Evolutionary conservation across 441 rosid genomes (phyloP).

Genomic region (Aquilaria agallochum): DNA sequence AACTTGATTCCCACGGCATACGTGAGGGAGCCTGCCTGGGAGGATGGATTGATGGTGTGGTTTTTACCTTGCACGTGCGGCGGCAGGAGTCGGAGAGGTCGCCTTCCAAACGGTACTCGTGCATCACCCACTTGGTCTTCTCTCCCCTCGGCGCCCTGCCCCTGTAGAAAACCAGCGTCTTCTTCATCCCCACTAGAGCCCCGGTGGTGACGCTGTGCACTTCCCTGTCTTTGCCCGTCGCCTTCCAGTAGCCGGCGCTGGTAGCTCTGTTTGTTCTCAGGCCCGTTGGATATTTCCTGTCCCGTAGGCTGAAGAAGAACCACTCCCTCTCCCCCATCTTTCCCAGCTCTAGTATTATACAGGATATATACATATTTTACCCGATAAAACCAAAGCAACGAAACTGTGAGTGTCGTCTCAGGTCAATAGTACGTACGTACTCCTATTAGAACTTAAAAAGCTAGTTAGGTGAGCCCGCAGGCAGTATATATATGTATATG

Average conservation of each 20-base stretch:
- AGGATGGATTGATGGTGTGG: neutral
- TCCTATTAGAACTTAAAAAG: neutral
- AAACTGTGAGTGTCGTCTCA: slow-evolving; percentile 4
- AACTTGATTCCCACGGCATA: slow-evolving; percentile 28
- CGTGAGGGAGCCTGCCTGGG: slow-evolving; percentile 4
- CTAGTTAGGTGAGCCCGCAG: neutral
- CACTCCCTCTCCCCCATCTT: slow-evolving; percentile 96
- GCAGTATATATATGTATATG: slow-evolving; percentile 5
- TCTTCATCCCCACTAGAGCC: slow-evolving; percentile 81
- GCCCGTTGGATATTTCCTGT: slow-evolving; percentile 98
- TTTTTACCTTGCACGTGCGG: slow-evolving; percentile 77
- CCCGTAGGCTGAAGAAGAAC: slow-evolving; percentile 93
- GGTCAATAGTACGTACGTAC: neutral
- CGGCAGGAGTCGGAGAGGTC: slow-evolving; percentile 57
- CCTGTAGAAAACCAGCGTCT: slow-evolving; percentile 88
- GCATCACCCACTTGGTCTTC: slow-evolving; percentile 99
- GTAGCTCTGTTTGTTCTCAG: slow-evolving; percentile 93
- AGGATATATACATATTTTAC: neutral
- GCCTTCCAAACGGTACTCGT: slow-evolving; percentile 93
- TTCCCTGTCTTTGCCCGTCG: slow-evolving; percentile 93
- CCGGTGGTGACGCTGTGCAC: slow-evolving; percentile 54
- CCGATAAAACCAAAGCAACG: neutral
- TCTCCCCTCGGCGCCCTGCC: slow-evolving; percentile 97
- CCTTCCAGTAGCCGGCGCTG: slow-evolving; percentile 96
- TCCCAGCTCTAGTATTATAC: slow-evolving; percentile 50